Evolutionary conservation across 1,284 basidiomycete species (phyloP).

Genomic region (Ganoderma leucocontextum): DNA sequence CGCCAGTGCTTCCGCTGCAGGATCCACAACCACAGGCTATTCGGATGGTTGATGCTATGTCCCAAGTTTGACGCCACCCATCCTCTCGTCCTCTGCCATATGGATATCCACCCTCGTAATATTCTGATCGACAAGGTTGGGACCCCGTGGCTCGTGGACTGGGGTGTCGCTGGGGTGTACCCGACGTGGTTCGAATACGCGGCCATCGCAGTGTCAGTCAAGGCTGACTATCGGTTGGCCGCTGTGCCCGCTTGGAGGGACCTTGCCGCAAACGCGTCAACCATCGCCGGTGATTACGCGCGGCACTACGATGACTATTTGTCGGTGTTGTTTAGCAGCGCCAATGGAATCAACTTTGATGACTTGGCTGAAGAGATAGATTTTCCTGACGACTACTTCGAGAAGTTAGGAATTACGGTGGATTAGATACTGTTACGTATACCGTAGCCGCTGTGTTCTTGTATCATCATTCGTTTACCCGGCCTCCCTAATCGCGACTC

Average conservation of each 20-base stretch:
- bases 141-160: neutral
- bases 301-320: neutral
- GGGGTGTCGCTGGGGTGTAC: slow-evolving; percentile 1
- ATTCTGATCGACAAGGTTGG: neutral
- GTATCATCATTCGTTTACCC: too few species aligned
- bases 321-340: neutral
- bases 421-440: neutral
- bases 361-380: neutral
- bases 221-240: neutral
- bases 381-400: neutral
- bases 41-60: neutral
- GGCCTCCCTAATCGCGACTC: too few species aligned
- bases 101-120: neutral
- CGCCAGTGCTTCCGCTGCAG: neutral
- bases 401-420: neutral
- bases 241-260: slow-evolving; percentile 1
- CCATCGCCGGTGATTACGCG: neutral
- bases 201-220: slow-evolving; percentile 1
- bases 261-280: neutral
- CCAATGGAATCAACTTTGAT: neutral
- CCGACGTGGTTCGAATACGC: slow-evolving; percentile 2
- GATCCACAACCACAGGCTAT: neutral
- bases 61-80: slow-evolving; percentile 1
- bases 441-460: too few species aligned
- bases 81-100: neutral